Percentiles rank a stretch among this genome's conserved stretches.
Evolutionary conservation across 495 filamentous ascomycete species (phyloP).

Genomic region (Aspergillus affinis): DNA sequence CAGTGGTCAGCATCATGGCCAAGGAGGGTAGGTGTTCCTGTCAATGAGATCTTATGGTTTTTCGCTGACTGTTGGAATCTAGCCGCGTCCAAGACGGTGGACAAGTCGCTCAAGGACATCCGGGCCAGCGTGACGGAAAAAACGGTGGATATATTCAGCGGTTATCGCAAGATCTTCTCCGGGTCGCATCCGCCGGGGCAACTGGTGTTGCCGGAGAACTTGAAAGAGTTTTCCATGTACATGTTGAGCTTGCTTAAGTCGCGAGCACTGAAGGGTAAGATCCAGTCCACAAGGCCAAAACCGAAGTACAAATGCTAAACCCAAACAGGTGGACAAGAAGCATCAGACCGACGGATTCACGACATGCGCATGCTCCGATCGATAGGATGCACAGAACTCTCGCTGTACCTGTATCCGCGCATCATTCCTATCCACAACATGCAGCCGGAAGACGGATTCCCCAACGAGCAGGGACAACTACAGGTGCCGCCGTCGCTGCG

Average conservation of each 20-base stretch:
- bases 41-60: neutral
- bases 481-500: constrained; percentile 65
- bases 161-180: constrained; percentile 88
- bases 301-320: neutral
- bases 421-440: constrained; percentile 92
- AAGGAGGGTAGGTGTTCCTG: constrained; percentile 67
- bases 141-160: constrained; percentile 89
- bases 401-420: constrained; percentile 91
- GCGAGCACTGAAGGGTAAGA: constrained; percentile 80
- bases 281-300: neutral
- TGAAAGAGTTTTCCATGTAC: constrained; percentile 98
- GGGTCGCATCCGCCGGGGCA: constrained; percentile 87
- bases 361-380: constrained; percentile 87
- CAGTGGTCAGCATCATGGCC: constrained; percentile 80
- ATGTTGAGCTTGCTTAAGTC: constrained; percentile 91
- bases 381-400: constrained; percentile 81
- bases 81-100: constrained; percentile 78
- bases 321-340: constrained; percentile 67
- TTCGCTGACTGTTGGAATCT: constrained; percentile 1
- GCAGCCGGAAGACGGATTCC: constrained; percentile 72
- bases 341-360: constrained; percentile 87
- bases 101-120: constrained; percentile 82
- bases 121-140: constrained; percentile 84
- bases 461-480: constrained; percentile 83
- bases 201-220: constrained; percentile 88